phyloP scores from a whole-genome alignment of 139 green algal species.

The Yamagishiella unicocca region DNA sequence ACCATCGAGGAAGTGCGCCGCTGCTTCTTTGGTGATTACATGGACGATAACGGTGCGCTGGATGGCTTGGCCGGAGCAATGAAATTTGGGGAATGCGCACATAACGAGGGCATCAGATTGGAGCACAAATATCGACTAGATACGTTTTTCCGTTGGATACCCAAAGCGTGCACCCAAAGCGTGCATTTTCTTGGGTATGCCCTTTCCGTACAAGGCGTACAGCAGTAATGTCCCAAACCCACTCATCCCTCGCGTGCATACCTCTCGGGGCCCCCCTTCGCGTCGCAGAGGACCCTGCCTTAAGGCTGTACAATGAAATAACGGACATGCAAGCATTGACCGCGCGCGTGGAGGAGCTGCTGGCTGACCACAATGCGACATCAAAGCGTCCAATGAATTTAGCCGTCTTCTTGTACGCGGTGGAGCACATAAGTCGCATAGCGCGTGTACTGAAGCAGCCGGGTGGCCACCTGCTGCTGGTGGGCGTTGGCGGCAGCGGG shows the following conservation, averaged over 20 bases:
- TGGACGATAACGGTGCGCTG: slow-evolving; percentile 55
- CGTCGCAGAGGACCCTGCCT: slow-evolving; percentile 4
- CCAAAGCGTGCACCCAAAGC: too few relatives aligned
- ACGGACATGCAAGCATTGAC: slow-evolving; percentile 47
- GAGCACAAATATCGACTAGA: too few relatives aligned
- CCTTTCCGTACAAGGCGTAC: too few relatives aligned
- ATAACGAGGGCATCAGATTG: too few relatives aligned
- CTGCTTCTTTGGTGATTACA: slow-evolving; percentile 83
- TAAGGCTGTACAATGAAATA: slow-evolving; percentile 37
- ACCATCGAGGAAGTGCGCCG: slow-evolving; percentile 46
- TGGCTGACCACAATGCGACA: slow-evolving; percentile 80
- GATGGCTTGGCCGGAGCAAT: too few relatives aligned
- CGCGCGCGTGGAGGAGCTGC: slow-evolving; percentile 71
- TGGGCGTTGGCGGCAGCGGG: slow-evolving; percentile 83
- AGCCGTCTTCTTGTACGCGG: slow-evolving; percentile 84
- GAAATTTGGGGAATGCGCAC: too few relatives aligned
- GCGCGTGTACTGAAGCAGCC: slow-evolving; percentile 60
- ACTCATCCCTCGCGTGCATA: not conserved
- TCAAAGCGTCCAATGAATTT: slow-evolving; percentile 85
- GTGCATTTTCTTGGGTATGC: too few relatives aligned
- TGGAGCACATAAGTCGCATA: slow-evolving; percentile 83
- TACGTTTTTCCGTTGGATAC: too few relatives aligned
- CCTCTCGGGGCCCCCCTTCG: not conserved
- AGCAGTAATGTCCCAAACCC: not conserved
- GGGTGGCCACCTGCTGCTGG: slow-evolving; percentile 81